Percentiles rank a stretch among this genome's conserved stretches.
Conservation (phyloP, 139 green algal species). For the Axilococcus clingmanii region DNA sequence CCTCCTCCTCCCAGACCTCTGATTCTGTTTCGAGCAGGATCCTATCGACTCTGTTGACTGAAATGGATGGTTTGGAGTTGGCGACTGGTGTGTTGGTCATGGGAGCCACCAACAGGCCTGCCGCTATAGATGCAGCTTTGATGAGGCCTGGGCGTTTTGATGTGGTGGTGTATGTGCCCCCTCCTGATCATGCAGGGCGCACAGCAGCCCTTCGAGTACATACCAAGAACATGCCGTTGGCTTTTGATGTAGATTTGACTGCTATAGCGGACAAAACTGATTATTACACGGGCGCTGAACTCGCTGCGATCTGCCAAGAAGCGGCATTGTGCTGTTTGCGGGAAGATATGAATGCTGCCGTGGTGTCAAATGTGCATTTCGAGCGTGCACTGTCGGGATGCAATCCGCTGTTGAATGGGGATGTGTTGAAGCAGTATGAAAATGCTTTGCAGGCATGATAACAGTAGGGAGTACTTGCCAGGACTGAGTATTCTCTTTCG, state of each 20-base stretch:
- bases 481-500: too few species aligned
- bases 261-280: constrained; percentile 35
- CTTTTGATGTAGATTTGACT: constrained; percentile 58
- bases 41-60: constrained; percentile 71
- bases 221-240: constrained; percentile 50
- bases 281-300: constrained; percentile 56
- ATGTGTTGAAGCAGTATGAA: constrained; percentile 31
- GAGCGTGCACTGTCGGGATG: constrained; percentile 15
- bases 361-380: constrained; percentile 46
- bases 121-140: constrained; percentile 62
- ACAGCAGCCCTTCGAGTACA: constrained; percentile 39
- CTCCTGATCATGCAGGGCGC: constrained; percentile 57
- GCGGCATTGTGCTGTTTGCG: constrained; percentile 70
- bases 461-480: too few species aligned
- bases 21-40: constrained; percentile 27
- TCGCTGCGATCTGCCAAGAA: constrained; percentile 66
- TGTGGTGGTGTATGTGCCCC: constrained; percentile 76
- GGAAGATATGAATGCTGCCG: constrained; percentile 38
- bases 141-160: constrained; percentile 76
- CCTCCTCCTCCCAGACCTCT: not conserved
- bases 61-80: constrained; percentile 73
- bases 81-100: constrained; percentile 65
- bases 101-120: constrained; percentile 71
- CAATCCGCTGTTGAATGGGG: constrained; percentile 23
- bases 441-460: too few species aligned